Evolutionary conservation across 2,329 filamentous ascomycete species (phyloP).

Genomic region (Hymenoscyphus linearis): DNA sequence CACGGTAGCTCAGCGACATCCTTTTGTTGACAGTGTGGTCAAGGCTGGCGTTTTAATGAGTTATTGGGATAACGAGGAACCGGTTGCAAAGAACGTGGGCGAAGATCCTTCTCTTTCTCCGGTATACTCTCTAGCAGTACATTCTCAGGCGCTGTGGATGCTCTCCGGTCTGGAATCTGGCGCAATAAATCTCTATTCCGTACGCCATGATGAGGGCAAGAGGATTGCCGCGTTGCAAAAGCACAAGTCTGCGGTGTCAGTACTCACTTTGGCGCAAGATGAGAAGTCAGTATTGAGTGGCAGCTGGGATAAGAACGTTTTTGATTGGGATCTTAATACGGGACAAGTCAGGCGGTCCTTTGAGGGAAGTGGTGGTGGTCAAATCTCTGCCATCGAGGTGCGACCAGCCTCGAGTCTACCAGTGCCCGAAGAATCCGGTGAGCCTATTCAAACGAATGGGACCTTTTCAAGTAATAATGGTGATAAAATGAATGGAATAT

Average conservation of each 20-base stretch:
- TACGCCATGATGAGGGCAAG: slow-evolving; percentile 91
- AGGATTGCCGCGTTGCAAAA: slow-evolving; percentile 74
- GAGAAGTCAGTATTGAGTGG: slow-evolving; percentile 85
- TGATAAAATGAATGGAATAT: slow-evolving; percentile 49
- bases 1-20: slow-evolving; percentile 92
- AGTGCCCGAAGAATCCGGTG: slow-evolving; percentile 65
- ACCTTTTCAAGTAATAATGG: slow-evolving; percentile 74
- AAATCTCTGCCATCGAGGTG: slow-evolving; percentile 84
- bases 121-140: slow-evolving; percentile 89
- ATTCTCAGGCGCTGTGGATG: slow-evolving; percentile 86
- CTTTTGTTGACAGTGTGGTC: slow-evolving; percentile 94
- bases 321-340: slow-evolving; percentile 92
- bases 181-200: slow-evolving; percentile 86
- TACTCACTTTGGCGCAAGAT: slow-evolving; percentile 74
- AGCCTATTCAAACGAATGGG: slow-evolving; percentile 48
- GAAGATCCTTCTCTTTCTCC: slow-evolving; percentile 70
- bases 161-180: slow-evolving; percentile 87
- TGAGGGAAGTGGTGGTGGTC: slow-evolving; percentile 68
- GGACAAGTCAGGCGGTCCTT: slow-evolving; percentile 73
- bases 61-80: slow-evolving; percentile 98
- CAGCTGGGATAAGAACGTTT: slow-evolving; percentile 91
- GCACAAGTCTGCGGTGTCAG: slow-evolving; percentile 89
- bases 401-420: slow-evolving; percentile 71
- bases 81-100: slow-evolving; percentile 31
- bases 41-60: slow-evolving; percentile 92